Conservation (phyloP, 1,284 basidiomycete genomes). For the Cryptococcus sp. region DNA sequence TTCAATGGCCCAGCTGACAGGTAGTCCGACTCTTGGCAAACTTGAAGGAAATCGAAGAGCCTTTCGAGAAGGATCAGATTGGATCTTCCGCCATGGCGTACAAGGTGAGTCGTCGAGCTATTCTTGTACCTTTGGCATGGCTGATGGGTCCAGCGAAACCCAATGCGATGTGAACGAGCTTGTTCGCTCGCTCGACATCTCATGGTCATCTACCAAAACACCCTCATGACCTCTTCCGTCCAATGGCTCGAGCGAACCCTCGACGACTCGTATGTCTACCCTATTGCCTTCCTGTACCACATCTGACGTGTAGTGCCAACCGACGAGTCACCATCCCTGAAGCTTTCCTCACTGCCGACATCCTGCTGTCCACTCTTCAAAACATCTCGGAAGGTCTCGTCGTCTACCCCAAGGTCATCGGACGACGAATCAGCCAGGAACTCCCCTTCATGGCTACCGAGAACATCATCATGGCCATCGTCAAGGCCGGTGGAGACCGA, state of each 20-base stretch:
- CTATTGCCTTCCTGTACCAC: neutral
- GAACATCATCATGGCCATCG: conserved; percentile 99
- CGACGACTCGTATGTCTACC: conserved; percentile 66
- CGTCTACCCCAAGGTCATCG: conserved; percentile 95
- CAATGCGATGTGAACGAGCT: conserved; percentile 96
- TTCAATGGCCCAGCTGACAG: neutral
- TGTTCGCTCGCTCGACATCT: conserved; percentile 91
- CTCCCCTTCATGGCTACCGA: conserved; percentile 99
- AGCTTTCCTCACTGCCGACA: conserved; percentile 95
- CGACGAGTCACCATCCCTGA: conserved; percentile 93
- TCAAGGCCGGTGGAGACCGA: conserved; percentile 87
- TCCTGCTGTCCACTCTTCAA: conserved; percentile 88
- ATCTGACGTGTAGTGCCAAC: conserved; percentile 66
- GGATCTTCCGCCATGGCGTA: conserved; percentile 98
- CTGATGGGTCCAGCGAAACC: conserved; percentile 61
- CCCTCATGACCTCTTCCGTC: conserved; percentile 81
- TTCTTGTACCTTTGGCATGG: neutral
- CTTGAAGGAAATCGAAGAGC: conserved; percentile 97
- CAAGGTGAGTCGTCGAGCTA: conserved; percentile 53
- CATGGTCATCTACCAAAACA: conserved; percentile 88
- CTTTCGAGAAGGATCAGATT: conserved; percentile 98
- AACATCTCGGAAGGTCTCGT: conserved; percentile 97
- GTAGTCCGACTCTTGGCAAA: conserved; percentile 76
- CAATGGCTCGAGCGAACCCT: conserved; percentile 97
- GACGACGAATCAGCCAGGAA: conserved; percentile 84